Percentiles rank a stretch among this genome's conserved stretches.
These are phyloP conservation scores for Fonsecaea multimorphosa DNA, from an alignment of 2,329 filamentous ascomycete species.

Conservation along the genomic window DNA sequence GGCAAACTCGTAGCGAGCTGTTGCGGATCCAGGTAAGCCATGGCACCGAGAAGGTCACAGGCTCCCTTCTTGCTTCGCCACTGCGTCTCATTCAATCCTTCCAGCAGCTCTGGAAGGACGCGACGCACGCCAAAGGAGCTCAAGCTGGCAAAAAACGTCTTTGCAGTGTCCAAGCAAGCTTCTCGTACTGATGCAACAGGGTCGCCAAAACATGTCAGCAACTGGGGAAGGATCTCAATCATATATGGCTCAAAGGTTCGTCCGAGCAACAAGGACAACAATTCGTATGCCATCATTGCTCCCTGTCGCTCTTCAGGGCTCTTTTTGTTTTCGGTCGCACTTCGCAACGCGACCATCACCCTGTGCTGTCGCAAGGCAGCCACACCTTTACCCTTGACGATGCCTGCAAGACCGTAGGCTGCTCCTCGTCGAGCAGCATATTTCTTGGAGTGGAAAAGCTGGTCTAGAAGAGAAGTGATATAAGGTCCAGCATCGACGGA, in stretches of 20 bases:
- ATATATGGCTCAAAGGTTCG: slow-evolving; percentile 95
- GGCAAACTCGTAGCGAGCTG: slow-evolving; percentile 91
- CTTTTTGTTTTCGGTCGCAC: slow-evolving; percentile 93
- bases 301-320: slow-evolving; percentile 87
- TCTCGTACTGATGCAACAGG: slow-evolving; percentile 86
- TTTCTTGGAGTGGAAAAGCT: slow-evolving; percentile 83
- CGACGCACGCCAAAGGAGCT: slow-evolving; percentile 97
- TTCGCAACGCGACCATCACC: slow-evolving; percentile 79
- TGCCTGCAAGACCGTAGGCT: slow-evolving; percentile 90
- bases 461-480: slow-evolving; percentile 78
- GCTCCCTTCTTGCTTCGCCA: slow-evolving; percentile 99
- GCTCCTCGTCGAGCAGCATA: slow-evolving; percentile 93
- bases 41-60: slow-evolving; percentile 93
- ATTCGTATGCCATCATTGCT: slow-evolving; percentile 85
- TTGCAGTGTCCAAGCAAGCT: slow-evolving; percentile 88
- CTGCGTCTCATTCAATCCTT: slow-evolving; percentile 91
- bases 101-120: slow-evolving; percentile 86
- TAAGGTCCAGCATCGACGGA: slow-evolving; percentile 79
- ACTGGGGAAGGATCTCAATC: slow-evolving; percentile 90
- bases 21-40: slow-evolving; percentile 97
- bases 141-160: slow-evolving; percentile 88
- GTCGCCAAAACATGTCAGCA: slow-evolving; percentile 89
- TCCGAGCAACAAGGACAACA: slow-evolving; percentile 83
- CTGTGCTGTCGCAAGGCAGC: slow-evolving; percentile 81
- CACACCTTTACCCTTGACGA: slow-evolving; percentile 87